These are phyloP conservation scores for Backusella australiensis DNA, from an alignment of 192 early-diverging fungal genomes.

Conservation along the genomic window DNA sequence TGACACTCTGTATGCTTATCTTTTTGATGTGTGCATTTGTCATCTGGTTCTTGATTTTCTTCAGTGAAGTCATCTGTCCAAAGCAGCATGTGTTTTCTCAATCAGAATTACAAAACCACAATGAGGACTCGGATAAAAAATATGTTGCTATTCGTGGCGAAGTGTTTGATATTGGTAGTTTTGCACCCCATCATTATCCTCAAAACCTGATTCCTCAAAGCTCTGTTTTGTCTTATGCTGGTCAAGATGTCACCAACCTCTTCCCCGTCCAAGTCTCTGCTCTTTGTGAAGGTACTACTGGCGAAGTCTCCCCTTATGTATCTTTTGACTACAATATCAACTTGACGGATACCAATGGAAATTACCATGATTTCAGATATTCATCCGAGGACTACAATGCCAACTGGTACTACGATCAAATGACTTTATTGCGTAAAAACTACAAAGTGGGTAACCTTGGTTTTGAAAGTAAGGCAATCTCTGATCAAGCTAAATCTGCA, in stretches of 20 bases:
- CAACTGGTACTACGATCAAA: slow-evolving; percentile 39
- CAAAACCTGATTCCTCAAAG: slow-evolving; percentile 50
- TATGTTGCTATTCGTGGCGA: slow-evolving; percentile 63
- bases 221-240: slow-evolving; percentile 51
- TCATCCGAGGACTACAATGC: slow-evolving; percentile 11
- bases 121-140: slow-evolving; percentile 53
- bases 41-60: slow-evolving; percentile 87
- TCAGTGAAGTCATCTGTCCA: slow-evolving; percentile 85
- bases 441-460: slow-evolving; percentile 63
- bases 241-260: slow-evolving; percentile 58
- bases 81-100: slow-evolving; percentile 55
- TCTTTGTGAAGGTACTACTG: slow-evolving; percentile 57
- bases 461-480: slow-evolving; percentile 54
- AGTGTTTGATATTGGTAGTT: slow-evolving; percentile 68
- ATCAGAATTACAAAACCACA: slow-evolving; percentile 59
- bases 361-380: slow-evolving; percentile 26
- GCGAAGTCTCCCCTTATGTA: slow-evolving; percentile 29
- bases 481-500: slow-evolving; percentile 44
- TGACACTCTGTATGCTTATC: slow-evolving; percentile 82
- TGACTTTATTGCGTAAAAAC: slow-evolving; percentile 45
- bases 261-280: slow-evolving; percentile 60
- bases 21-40: slow-evolving; percentile 72
- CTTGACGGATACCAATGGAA: slow-evolving; percentile 29
- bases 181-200: slow-evolving; percentile 51
- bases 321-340: slow-evolving; percentile 51